Base-by-base conservation (phyloP, 1,284 basidiomycete genomes). In the Naganishia sp. region DNA sequence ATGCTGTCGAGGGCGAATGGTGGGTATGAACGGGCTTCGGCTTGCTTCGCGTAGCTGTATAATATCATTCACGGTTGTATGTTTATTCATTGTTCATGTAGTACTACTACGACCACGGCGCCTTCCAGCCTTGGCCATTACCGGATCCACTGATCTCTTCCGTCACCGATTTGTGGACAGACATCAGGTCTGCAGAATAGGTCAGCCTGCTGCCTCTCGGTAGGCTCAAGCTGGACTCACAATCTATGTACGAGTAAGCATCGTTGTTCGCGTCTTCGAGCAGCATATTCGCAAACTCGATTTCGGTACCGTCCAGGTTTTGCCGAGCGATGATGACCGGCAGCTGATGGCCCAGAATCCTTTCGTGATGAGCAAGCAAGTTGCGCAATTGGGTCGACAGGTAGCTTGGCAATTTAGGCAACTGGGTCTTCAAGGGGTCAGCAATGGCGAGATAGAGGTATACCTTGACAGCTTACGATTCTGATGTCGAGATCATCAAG, bases 221-320 rank as follows among this genome's bases (percentile, higher is more conserved):
- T 53, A 23, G 10, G 28, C 31, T 36, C 18, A 31, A 28, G 42
- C 16, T 10, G 16, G 16, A 83, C 88, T 75, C 74, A 93, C 92
- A 92, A 76, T 94, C 90, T 6, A 88, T 79, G 79, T 94, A 94
- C 1, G 88, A 87, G 86, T 96, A 86, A 0, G 90, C 90, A 53
- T 92, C 94, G 74, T 97, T 97, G 78, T 99, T 99, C 77, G 90
- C 87, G 80, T 99, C 96, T 81, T 99, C 96, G 15, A 97, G 87
- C 16, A 99, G 83, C 87, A 95, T 90, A 81, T 99, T 96, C 70
- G 90, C 92, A 73, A 95, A 94, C 77, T 99, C 96, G 63, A 99
- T 86, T 81, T 99, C 96, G 67, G 87, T 84, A 11, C 88, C 94
- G 76, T 99, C 96, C 75, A 93, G 83, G 75, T 97, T 93, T 77